Evolutionary conservation across 177 flowering plant genomes (phyloP).

Genomic region (Vitis hybrid): DNA sequence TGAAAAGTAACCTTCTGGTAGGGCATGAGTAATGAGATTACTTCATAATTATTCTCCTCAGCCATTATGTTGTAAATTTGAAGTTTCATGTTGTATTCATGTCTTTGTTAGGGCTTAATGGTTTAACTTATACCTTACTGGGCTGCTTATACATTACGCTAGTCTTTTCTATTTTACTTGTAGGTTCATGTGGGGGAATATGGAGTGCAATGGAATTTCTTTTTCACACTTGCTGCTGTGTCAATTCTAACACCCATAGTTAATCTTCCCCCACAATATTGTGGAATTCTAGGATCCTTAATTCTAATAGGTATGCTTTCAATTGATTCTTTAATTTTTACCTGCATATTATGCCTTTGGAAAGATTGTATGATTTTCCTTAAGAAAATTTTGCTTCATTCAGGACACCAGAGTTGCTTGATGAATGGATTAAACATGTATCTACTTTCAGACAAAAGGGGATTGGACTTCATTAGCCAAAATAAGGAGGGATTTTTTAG

Average conservation of each 20-base stretch:
- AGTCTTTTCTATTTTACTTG: slow-evolving; percentile 9
- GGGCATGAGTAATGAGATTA: neutral
- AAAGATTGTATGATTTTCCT: neutral
- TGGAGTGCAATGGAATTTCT: slow-evolving; percentile 99
- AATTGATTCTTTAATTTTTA: neutral
- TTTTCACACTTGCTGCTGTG: slow-evolving; percentile 90
- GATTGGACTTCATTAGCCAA: slow-evolving; percentile 59
- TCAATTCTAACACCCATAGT: slow-evolving; percentile 62
- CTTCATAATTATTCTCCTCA: neutral
- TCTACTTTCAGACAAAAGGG: slow-evolving; percentile 68
- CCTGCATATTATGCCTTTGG: neutral
- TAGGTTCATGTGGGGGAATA: slow-evolving; percentile 95
- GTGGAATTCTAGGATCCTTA: slow-evolving; percentile 66
- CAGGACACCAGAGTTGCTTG: slow-evolving; percentile 75
- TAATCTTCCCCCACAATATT: slow-evolving; percentile 59
- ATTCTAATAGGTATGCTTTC: slow-evolving; percentile 53
- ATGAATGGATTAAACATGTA: slow-evolving; percentile 60
- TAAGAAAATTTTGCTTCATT: neutral
- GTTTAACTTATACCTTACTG: too few relatives aligned
- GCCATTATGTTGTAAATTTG: neutral
- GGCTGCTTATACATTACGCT: neutral
- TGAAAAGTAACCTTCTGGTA: too few relatives aligned
- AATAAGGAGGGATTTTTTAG: slow-evolving; percentile 92
- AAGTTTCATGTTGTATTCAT: neutral
- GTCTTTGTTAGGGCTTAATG: neutral